phyloP scores from a whole-genome alignment of 805 yeast genomes.

The Myxozyma neglecta region DNA sequence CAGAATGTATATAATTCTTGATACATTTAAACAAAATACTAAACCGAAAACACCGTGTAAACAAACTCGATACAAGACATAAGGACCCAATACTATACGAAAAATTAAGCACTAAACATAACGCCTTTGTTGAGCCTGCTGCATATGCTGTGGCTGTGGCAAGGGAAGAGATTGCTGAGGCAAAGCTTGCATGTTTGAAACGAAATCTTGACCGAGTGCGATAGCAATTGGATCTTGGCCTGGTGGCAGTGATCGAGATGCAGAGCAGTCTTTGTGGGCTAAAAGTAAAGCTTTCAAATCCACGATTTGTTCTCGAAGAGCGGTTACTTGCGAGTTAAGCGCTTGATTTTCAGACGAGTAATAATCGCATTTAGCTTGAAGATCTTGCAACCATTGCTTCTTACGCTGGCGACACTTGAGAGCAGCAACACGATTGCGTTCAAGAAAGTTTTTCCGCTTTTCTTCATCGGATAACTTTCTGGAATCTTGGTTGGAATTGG shows the following conservation, averaged over 20 bases:
- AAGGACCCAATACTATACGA: no score
- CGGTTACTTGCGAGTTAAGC: slow-evolving; percentile 57
- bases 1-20: no score
- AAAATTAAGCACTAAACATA: no score
- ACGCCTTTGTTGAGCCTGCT: no score
- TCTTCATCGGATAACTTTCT: slow-evolving; percentile 61
- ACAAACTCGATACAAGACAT: no score
- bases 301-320: slow-evolving; percentile 58
- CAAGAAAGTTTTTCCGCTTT: slow-evolving; percentile 74
- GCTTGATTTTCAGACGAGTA: slow-evolving; percentile 70
- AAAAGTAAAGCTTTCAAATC: slow-evolving; percentile 50
- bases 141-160: no score
- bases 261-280: slow-evolving; percentile 51
- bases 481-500: background rate
- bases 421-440: slow-evolving; percentile 92
- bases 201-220: slow-evolving; percentile 28
- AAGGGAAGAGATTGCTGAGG: slow-evolving; percentile 1
- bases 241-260: slow-evolving; percentile 29
- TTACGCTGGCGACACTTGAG: slow-evolving; percentile 92
- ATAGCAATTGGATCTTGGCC: slow-evolving; percentile 28
- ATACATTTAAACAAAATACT: no score
- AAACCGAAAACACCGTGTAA: no score
- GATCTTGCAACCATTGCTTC: slow-evolving; percentile 78
- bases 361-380: slow-evolving; percentile 75
- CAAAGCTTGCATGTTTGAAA: slow-evolving; percentile 2